A percentile compares a stretch with the other conserved stretches of the same genome.
These are phyloP conservation scores for Penicillium sp. DNA, from an alignment of 2,329 filamentous ascomycete genomes.

Conservation along the genomic window DNA sequence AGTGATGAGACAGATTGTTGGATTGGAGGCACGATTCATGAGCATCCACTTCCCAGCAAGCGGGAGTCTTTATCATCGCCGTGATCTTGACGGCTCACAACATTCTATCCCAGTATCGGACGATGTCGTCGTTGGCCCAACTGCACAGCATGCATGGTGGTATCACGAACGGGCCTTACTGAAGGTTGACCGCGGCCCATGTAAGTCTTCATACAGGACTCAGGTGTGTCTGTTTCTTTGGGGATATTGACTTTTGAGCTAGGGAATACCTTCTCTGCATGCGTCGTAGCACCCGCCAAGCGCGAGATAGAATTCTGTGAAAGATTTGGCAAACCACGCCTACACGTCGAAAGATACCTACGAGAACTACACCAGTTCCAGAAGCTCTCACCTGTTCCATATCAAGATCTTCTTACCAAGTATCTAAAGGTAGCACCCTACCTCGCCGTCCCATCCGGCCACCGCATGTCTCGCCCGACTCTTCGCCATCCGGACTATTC, in stretches of 20 bases:
- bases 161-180: conserved; percentile 21
- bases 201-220: conserved; percentile 10
- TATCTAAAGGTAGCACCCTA: conserved; percentile 18
- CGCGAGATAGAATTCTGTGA: conserved; percentile 26
- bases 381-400: conserved; percentile 7
- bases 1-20: conserved; percentile 25
- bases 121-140: conserved; percentile 25
- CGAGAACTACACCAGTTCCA: conserved; percentile 22
- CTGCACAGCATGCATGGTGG: conserved; percentile 26
- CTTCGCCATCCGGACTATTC: conserved; percentile 28
- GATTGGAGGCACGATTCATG: conserved; percentile 23
- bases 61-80: conserved; percentile 29
- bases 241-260: conserved; percentile 3
- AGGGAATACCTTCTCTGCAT: conserved; percentile 14
- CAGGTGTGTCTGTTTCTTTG: background rate
- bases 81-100: conserved; percentile 16
- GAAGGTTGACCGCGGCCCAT: conserved; percentile 25
- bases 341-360: conserved; percentile 21
- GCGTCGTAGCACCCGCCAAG: conserved; percentile 24
- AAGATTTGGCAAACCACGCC: conserved; percentile 22
- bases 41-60: conserved; percentile 24
- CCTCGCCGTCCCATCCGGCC: conserved; percentile 17
- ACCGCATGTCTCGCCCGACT: conserved; percentile 20
- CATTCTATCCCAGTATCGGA: conserved; percentile 4
- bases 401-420: conserved; percentile 16